phyloP scores from a whole-genome alignment of 345 rosid genomes.

The Citrus glauca region DNA sequence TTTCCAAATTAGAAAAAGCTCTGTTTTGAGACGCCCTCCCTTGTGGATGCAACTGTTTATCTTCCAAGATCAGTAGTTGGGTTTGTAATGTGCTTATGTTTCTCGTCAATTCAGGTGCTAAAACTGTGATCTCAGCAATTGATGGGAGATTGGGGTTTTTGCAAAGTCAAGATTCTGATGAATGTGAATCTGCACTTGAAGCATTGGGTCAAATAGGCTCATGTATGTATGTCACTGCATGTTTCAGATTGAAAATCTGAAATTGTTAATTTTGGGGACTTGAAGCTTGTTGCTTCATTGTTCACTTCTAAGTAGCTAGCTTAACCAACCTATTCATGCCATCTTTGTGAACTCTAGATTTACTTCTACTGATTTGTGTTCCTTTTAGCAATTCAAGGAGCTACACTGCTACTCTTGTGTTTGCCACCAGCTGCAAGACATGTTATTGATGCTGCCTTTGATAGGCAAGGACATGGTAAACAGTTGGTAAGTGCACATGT shows the following conservation, averaged over 20 bases:
- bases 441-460: constrained; percentile 67
- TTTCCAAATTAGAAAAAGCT: not conserved
- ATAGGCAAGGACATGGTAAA: constrained; percentile 62
- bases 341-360: not conserved
- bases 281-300: not conserved
- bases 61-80: not conserved
- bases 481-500: constrained; percentile 65
- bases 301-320: not conserved
- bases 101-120: constrained; percentile 51
- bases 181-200: constrained; percentile 77
- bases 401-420: constrained; percentile 51
- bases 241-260: not conserved
- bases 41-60: not conserved
- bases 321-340: not conserved
- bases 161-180: constrained; percentile 49
- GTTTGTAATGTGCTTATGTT: not conserved
- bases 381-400: constrained; percentile 65
- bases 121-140: constrained; percentile 61
- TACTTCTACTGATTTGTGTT: constrained; percentile 10
- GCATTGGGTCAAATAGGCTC: constrained; percentile 85
- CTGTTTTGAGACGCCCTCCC: not conserved
- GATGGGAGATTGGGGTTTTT: constrained; percentile 47
- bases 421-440: constrained; percentile 70
- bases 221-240: constrained; percentile 47
- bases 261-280: not conserved